These are phyloP conservation scores for Vitis hybrid DNA, from an alignment of 177 flowering plant genomes.

Conservation along the genomic window DNA sequence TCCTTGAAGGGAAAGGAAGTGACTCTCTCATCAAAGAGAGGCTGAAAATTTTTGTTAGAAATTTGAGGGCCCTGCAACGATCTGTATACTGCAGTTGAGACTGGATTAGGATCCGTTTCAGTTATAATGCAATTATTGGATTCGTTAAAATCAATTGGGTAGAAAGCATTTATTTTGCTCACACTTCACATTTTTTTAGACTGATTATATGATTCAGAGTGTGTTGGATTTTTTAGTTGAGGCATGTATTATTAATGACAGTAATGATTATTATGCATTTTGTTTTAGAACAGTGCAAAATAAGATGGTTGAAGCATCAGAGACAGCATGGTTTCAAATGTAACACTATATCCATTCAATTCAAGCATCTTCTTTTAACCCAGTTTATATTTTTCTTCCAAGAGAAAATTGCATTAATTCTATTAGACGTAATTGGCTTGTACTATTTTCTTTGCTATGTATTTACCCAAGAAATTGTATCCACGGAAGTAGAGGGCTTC, in stretches of 20 bases:
- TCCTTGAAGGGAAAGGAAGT: conserved; percentile 68
- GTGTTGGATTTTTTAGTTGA: not conserved
- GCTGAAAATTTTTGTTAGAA: conserved; percentile 27
- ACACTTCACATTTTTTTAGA: not conserved
- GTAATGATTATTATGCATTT: too few relatives aligned
- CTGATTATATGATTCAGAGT: not conserved
- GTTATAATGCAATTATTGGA: not conserved
- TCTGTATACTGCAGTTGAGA: conserved; percentile 42
- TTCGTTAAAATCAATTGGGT: not conserved
- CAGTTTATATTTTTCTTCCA: not conserved
- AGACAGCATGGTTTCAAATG: too few relatives aligned
- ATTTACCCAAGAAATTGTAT: conserved; percentile 72
- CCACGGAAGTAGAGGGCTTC: conserved; percentile 91
- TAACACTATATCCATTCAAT: not conserved
- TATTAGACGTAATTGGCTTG: conserved; percentile 65
- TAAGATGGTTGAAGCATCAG: too few relatives aligned
- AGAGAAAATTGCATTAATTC: not conserved
- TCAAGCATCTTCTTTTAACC: too few relatives aligned
- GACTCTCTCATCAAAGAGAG: conserved; percentile 33
- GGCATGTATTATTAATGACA: not conserved
- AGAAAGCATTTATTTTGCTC: not conserved
- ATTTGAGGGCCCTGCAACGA: conserved; percentile 16
- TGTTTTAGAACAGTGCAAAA: too few relatives aligned
- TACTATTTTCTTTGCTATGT: conserved; percentile 75
- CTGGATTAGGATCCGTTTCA: not conserved